Evolutionary conservation across 1,284 basidiomycete species (phyloP).

Genomic region (Mycena sp.): DNA sequence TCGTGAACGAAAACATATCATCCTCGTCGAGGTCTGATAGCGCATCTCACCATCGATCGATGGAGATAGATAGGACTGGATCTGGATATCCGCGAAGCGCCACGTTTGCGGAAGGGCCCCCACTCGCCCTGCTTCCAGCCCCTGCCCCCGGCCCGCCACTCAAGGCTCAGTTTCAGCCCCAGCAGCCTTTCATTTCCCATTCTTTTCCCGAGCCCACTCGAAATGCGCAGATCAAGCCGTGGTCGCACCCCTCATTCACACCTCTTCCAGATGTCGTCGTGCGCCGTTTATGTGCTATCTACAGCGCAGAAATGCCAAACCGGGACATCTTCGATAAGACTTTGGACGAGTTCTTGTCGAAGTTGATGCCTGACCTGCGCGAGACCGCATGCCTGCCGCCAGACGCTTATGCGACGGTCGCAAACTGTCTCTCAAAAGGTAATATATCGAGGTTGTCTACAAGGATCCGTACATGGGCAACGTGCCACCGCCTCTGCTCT

Average conservation of each 20-base stretch:
- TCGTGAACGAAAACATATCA: slow-evolving; percentile 20
- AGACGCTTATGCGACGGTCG: slow-evolving; percentile 62
- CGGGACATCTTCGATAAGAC: slow-evolving; percentile 61
- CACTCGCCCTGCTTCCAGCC: slow-evolving; percentile 26
- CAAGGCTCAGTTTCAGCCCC: not conserved
- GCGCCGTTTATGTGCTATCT: slow-evolving; percentile 56
- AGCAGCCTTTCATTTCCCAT: slow-evolving; percentile 39
- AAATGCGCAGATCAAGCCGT: slow-evolving; percentile 54
- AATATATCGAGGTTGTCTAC: slow-evolving; percentile 53
- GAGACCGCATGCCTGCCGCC: slow-evolving; percentile 67
- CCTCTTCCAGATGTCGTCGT: slow-evolving; percentile 64
- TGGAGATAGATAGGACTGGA: slow-evolving; percentile 11
- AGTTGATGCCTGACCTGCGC: slow-evolving; percentile 62
- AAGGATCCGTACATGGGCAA: slow-evolving; percentile 62
- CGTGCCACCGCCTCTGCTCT: slow-evolving; percentile 66
- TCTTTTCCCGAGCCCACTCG: slow-evolving; percentile 36
- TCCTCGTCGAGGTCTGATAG: slow-evolving; percentile 2
- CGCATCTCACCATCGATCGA: not conserved
- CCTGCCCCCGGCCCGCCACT: slow-evolving; percentile 7
- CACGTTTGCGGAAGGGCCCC: slow-evolving; percentile 23
- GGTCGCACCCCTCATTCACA: slow-evolving; percentile 65
- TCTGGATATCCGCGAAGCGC: slow-evolving; percentile 9
- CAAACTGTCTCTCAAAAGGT: slow-evolving; percentile 55
- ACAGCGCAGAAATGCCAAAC: slow-evolving; percentile 67
- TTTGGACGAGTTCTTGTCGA: slow-evolving; percentile 58